Base-by-base conservation (phyloP, 352 stramenopile genomes). In the Phytophthora pistaciae region DNA sequence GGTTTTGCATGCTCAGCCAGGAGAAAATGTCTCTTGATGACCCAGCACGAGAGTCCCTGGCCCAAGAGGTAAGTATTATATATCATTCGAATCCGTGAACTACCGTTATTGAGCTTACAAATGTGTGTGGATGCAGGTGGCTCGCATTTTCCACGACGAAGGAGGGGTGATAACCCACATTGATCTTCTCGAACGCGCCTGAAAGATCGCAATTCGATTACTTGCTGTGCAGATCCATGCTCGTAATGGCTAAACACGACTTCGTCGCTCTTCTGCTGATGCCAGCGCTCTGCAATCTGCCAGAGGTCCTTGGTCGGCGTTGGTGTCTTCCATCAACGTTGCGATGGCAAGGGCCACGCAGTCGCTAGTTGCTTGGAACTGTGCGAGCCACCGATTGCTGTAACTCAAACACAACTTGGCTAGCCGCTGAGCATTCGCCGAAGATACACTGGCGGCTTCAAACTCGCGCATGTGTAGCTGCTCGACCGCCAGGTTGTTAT, bases 401-500 rank as follows among this genome's bases (percentile, higher is more conserved):
- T 98, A 97, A 66, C 91, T 96, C 9, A 98, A 82, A 60, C 92
- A 98, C 11, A 98, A 81, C 36, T 85, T 88, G 5, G 94, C 94
- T 5, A 98, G 81, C 38, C 92, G 77, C 54, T 96, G 84, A 10
- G 92, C 91, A 62, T 98, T 98, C 52, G 94, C 90, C 55, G 80
- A 90, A 8, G 82, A 90, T 11, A 88, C 76, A 59, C 70, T 85
- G 14, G 88, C 90, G 8, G 92, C 88, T 53, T 96, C 92, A 54
- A 96, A 87, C 25, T 91, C 82, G n/a, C 90, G 79, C 40, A 95
- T 64, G 42, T 95, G 85, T 1, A 98, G 78, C 65, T 98, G 91
- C 73, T 98, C 91, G 16, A 98, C 88, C 1, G 93, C 92, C 40
- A 98, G 72, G 58, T 98, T 98, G 73, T 98, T 97, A 75, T 98